These are phyloP conservation scores for Pueraria montana DNA, from an alignment of 306 rosid genomes.

Conservation along the genomic window DNA sequence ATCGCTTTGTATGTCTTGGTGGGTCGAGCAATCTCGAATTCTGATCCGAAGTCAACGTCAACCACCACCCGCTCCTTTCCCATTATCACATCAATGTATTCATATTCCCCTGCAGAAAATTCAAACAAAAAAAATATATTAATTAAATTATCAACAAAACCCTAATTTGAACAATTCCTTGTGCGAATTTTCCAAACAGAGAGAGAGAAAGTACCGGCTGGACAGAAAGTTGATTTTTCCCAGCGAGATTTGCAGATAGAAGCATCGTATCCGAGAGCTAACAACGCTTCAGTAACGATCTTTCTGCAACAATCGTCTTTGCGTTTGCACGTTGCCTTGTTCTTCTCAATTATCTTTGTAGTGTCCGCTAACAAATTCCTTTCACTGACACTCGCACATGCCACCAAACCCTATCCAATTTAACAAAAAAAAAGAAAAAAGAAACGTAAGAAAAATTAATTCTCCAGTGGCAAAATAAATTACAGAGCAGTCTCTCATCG, in stretches of 20 bases:
- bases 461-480: neutral
- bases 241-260: conserved; percentile 88
- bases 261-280: conserved; percentile 80
- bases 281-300: conserved; percentile 61
- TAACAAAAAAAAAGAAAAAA: neutral
- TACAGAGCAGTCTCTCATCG: neutral
- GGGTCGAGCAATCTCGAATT: conserved; percentile 85
- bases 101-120: conserved; percentile 68
- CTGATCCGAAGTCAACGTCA: conserved; percentile 82
- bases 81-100: conserved; percentile 74
- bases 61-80: conserved; percentile 64
- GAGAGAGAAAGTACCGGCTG: conserved; percentile 63
- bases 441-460: neutral
- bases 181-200: neutral
- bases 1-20: conserved; percentile 73
- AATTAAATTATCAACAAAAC: neutral
- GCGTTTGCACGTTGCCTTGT: conserved; percentile 70
- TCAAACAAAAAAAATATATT: neutral
- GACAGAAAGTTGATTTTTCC: conserved; percentile 75
- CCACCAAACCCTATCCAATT: conserved; percentile 68
- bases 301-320: conserved; percentile 72
- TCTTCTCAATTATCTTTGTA: conserved; percentile 78
- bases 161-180: neutral
- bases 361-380: conserved; percentile 84
- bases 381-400: conserved; percentile 68